A percentile compares a stretch with the other conserved stretches of the same genome.
Conservation (phyloP, 2,329 filamentous ascomycete genomes). For the Tolypocladium guangdongense region DNA sequence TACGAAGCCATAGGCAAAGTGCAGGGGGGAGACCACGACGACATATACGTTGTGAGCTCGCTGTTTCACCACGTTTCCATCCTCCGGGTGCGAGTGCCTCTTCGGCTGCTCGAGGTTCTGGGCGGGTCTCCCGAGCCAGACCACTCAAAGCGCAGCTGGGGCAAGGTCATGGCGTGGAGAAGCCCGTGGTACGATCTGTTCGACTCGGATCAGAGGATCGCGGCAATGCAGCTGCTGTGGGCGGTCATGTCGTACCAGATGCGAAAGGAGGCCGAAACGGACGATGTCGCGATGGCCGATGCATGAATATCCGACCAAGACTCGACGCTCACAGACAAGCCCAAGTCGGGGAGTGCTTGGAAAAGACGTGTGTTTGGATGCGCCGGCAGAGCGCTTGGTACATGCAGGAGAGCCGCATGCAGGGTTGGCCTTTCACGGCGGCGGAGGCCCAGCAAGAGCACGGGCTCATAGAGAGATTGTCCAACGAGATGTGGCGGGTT, state of each 20-base stretch:
- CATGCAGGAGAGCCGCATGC: not conserved
- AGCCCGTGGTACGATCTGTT: constrained; percentile 54
- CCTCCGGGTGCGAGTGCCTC: constrained; percentile 47
- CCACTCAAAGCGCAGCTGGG: constrained; percentile 32
- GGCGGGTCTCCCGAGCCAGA: constrained; percentile 31
- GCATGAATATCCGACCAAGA: constrained; percentile 4
- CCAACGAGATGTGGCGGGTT: not conserved
- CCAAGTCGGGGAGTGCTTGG: not conserved
- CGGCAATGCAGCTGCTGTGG: constrained; percentile 48
- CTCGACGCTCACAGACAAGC: not conserved
- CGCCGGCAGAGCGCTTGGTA: not conserved
- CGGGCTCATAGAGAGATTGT: not conserved
- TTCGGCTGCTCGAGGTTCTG: constrained; percentile 38
- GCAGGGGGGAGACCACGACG: constrained; percentile 39
- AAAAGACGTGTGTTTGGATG: not conserved
- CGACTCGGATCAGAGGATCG: constrained; percentile 38
- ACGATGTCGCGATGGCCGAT: not conserved
- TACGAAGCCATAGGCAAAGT: constrained; percentile 46
- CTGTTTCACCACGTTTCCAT: constrained; percentile 52
- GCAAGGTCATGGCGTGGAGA: constrained; percentile 42
- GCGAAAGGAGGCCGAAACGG: constrained; percentile 24
- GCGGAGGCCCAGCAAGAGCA: not conserved
- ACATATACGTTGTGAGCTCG: constrained; percentile 50
- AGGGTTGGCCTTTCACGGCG: not conserved
- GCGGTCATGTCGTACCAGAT: constrained; percentile 50